A percentile compares a stretch with the other conserved stretches of the same genome.
These are phyloP conservation scores for Kodamaea kakaduensis DNA, from an alignment of 805 yeast species.

Conservation along the genomic window DNA sequence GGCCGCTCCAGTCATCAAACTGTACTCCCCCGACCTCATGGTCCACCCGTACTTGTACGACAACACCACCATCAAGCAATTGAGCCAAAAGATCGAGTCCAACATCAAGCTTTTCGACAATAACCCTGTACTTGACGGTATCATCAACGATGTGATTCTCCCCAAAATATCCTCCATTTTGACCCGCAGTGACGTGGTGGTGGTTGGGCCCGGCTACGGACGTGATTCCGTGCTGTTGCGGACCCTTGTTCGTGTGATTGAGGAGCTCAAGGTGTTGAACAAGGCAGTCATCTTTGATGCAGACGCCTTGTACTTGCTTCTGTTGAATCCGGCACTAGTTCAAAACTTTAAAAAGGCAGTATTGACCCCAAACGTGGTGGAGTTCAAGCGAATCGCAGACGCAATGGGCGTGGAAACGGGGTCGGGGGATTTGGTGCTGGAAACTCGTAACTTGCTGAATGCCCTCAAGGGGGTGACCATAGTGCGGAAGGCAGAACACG, in stretches of 20 bases:
- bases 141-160: slow-evolving; percentile 44
- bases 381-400: slow-evolving; percentile 66
- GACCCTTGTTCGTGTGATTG: slow-evolving; percentile 54
- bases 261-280: slow-evolving; percentile 49
- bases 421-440: slow-evolving; percentile 9
- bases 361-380: slow-evolving; percentile 87
- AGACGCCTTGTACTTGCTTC: slow-evolving; percentile 72
- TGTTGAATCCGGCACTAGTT: slow-evolving; percentile 52
- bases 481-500: slow-evolving; percentile 70
- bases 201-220: slow-evolving; percentile 94
- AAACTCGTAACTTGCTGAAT: slow-evolving; percentile 34
- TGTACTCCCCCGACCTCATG: slow-evolving; percentile 91
- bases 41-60: slow-evolving; percentile 86
- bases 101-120: slow-evolving; percentile 16
- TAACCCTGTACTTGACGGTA: slow-evolving; percentile 21
- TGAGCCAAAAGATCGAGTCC: slow-evolving; percentile 16
- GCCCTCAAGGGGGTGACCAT: slow-evolving; percentile 54
- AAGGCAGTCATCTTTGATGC: slow-evolving; percentile 86
- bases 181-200: slow-evolving; percentile 70
- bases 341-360: slow-evolving; percentile 57
- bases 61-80: slow-evolving; percentile 28
- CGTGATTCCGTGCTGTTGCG: slow-evolving; percentile 67
- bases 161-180: slow-evolving; percentile 55
- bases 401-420: slow-evolving; percentile 35
- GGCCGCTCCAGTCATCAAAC: slow-evolving; percentile 79